A percentile compares a stretch with the other conserved stretches of the same genome.
Evolutionary conservation across 805 yeast genomes (phyloP).

Genomic region (Dipodascus albidus): DNA sequence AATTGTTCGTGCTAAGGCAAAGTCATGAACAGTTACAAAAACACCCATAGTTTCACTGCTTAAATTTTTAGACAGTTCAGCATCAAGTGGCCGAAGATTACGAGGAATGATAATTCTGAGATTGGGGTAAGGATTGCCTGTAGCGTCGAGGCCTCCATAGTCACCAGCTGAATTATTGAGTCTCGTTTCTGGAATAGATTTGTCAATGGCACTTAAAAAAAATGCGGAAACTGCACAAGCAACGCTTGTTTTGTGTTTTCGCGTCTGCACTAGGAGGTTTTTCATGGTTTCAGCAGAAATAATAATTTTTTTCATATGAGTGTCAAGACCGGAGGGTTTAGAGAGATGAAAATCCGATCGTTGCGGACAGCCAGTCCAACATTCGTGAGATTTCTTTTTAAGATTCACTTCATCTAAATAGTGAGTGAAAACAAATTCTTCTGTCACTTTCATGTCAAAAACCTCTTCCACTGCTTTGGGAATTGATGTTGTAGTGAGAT

Average conservation of each 20-base stretch:
- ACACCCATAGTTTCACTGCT: background rate
- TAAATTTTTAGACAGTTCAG: background rate
- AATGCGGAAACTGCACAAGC: background rate
- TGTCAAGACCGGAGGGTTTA: background rate
- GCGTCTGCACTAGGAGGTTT: background rate
- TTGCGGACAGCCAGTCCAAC: background rate
- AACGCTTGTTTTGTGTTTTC: background rate
- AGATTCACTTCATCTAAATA: background rate
- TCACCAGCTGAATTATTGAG: background rate
- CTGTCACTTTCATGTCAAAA: background rate
- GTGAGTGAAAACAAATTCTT: background rate
- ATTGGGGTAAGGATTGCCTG: background rate
- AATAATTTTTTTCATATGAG: background rate
- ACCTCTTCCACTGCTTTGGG: background rate
- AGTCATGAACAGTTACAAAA: background rate
- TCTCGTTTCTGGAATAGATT: background rate
- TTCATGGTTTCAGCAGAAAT: background rate
- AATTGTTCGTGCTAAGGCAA: background rate
- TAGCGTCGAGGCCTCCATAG: background rate
- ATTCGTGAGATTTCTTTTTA: background rate
- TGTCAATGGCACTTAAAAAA: background rate
- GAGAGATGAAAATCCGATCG: background rate
- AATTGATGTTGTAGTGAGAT: background rate
- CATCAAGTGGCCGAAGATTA: background rate
- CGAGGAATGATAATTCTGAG: background rate